phyloP scores from a whole-genome alignment of 208 protist species.

The Wallacemonas collosoma region DNA sequence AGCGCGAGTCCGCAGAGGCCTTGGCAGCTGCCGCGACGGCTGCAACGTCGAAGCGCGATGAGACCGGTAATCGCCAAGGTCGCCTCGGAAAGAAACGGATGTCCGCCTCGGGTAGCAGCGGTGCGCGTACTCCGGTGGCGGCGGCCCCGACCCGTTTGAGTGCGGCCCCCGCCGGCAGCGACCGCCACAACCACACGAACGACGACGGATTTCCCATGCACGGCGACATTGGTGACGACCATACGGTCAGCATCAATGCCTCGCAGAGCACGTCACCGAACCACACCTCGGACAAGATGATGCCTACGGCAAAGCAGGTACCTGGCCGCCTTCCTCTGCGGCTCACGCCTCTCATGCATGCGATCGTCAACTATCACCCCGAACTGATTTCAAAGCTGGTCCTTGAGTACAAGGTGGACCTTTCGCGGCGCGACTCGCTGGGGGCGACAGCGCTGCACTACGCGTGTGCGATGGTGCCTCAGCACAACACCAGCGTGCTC shows the following conservation, averaged over 20 bases:
- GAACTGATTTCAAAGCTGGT: slow-evolving; percentile 79
- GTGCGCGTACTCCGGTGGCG: not conserved
- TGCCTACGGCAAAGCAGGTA: slow-evolving; percentile 7
- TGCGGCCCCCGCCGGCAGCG: too few relatives aligned
- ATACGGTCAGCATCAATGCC: not conserved
- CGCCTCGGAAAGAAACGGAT: slow-evolving; percentile 2
- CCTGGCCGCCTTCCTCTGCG: slow-evolving; percentile 41
- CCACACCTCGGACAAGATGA: not conserved
- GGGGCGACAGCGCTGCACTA: slow-evolving; percentile 86
- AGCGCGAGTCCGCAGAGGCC: not conserved
- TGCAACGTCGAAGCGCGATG: not conserved
- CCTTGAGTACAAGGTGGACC: slow-evolving; percentile 69
- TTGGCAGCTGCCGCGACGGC: not conserved
- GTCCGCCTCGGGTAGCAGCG: not conserved
- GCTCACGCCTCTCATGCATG: slow-evolving; percentile 72
- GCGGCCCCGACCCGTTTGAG: not conserved
- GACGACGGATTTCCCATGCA: too few relatives aligned
- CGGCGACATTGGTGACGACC: not conserved
- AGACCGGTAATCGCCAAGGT: not conserved
- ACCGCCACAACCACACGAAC: too few relatives aligned
- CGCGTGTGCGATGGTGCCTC: slow-evolving; percentile 30
- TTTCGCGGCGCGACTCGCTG: slow-evolving; percentile 67
- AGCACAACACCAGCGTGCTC: slow-evolving; percentile 18
- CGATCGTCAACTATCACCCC: slow-evolving; percentile 80
- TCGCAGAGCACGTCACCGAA: not conserved